These are phyloP conservation scores for Astragalus glycyphyllos DNA, from an alignment of 306 rosid species.

Conservation along the genomic window DNA sequence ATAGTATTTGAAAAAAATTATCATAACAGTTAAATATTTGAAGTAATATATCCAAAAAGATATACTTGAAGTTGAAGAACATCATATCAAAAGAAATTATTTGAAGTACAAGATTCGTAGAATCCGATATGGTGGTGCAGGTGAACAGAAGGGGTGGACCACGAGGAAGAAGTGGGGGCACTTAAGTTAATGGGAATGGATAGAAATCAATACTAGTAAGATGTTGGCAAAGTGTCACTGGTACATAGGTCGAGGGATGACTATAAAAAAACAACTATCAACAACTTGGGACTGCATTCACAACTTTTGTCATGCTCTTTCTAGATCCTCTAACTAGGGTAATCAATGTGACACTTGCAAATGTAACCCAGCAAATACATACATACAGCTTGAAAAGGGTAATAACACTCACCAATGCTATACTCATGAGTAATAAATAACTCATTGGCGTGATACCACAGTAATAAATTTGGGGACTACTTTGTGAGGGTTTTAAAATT, in stretches of 20 bases:
- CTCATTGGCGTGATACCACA: not conserved
- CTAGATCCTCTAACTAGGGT: constrained; percentile 27
- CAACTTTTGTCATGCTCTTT: constrained; percentile 51
- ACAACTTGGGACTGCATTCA: constrained; percentile 52
- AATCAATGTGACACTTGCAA: constrained; percentile 31
- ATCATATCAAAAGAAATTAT: not conserved
- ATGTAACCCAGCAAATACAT: not conserved
- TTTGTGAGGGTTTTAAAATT: no score
- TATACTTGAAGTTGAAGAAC: not conserved
- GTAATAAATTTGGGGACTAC: no score
- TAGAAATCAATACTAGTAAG: not conserved
- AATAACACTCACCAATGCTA: not conserved
- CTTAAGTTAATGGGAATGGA: constrained; percentile 17
- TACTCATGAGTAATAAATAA: not conserved
- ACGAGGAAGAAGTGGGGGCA: constrained; percentile 36
- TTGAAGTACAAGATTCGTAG: not conserved
- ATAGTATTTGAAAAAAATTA: no score
- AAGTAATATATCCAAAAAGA: not conserved
- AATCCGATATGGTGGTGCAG: not conserved
- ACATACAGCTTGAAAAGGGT: not conserved
- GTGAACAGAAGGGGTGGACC: constrained; percentile 47
- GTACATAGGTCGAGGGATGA: constrained; percentile 15
- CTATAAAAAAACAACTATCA: constrained; percentile 43
- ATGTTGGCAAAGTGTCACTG: constrained; percentile 32
- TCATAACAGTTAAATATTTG: no score